Evolutionary conservation across 2,329 filamentous ascomycete species (phyloP), one percentile per base, ranked within the genome.

Genomic region (Periconia sp.): DNA sequence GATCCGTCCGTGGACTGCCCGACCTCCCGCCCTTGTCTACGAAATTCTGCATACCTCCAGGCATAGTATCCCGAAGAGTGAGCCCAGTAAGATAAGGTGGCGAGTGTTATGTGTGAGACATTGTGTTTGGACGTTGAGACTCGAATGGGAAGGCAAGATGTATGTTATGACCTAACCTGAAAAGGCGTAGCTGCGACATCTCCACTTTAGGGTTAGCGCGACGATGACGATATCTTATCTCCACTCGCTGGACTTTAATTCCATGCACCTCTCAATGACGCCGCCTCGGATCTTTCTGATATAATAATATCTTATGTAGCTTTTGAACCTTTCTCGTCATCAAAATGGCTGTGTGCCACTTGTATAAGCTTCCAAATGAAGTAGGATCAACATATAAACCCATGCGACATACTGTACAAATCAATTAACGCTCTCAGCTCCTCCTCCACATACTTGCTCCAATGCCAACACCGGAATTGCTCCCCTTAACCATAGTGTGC

Each of bases 401-500:
- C 42, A 19, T 16, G 10, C 23, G n/a, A 26, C 28, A n/a, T n/a
- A n/a, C n/a, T n/a, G n/a, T n/a, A n/a, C n/a, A n/a, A 13, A 33
- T 12, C 23, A 40, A 45, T 50, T 64, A 47, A 66, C 31, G 13
- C 25, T 48, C 16, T 19, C 44, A 71, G 67, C 55, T 78, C 25
- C 69, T 78, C 25, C 61, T 77, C 29, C 66, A 71, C 33, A 63
- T 77, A 46, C 66, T 78, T 39, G 59, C 59, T 21, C 60, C 66
- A 9, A 62, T 76, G 35, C 58, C 70, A 6, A 76, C 74, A 1
- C 64, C 62, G 17, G 59, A 69, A 36, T 64, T 78, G 12, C 61
- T 89, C 19, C 75, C 76, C 11, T 60, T 87, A 41, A 77, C 82
- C 29, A 61, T 76, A 32, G 75, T 86, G 40, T 87, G 79, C 40